A percentile compares a stretch with the other conserved stretches of the same genome.
These are phyloP conservation scores for Penicillium desertorum DNA, from an alignment of 495 filamentous ascomycete genomes.

Conservation along the genomic window DNA sequence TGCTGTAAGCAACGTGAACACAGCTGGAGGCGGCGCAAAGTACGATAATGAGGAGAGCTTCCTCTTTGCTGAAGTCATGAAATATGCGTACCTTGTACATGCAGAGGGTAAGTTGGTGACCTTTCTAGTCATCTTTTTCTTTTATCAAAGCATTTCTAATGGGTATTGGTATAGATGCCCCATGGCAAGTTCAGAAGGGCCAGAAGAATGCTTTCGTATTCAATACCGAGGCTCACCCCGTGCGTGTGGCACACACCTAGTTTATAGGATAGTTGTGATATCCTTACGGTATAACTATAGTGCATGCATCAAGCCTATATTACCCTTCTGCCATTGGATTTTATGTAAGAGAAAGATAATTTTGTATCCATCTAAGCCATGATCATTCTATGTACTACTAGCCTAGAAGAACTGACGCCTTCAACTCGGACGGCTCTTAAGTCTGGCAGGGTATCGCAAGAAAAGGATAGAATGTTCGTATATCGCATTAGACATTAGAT, in stretches of 20 bases:
- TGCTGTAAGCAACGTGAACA: constrained; percentile 66
- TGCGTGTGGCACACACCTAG: constrained; percentile 50
- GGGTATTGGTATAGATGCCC: constrained; percentile 46
- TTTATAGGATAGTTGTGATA: background rate
- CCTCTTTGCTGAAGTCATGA: constrained; percentile 86
- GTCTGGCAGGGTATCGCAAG: background rate
- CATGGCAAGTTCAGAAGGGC: constrained; percentile 64
- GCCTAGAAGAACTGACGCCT: background rate
- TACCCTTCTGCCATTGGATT: background rate
- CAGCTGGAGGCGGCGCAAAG: constrained; percentile 56
- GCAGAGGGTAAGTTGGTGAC: constrained; percentile 31
- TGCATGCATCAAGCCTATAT: background rate
- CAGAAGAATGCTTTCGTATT: constrained; percentile 67
- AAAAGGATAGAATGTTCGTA: background rate
- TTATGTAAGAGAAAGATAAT: background rate
- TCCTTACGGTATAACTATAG: background rate
- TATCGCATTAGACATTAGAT: background rate
- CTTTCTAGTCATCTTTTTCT: background rate
- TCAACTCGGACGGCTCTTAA: background rate
- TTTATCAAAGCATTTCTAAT: constrained; percentile 12
- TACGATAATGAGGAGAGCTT: constrained; percentile 82
- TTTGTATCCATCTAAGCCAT: background rate
- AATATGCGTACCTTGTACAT: constrained; percentile 77
- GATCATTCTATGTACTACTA: background rate
- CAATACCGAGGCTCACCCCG: constrained; percentile 83